A percentile compares a stretch with the other conserved stretches of the same genome.
Evolutionary conservation across 2,329 filamentous ascomycete genomes (phyloP).

Genomic region (Ilyonectria robusta): DNA sequence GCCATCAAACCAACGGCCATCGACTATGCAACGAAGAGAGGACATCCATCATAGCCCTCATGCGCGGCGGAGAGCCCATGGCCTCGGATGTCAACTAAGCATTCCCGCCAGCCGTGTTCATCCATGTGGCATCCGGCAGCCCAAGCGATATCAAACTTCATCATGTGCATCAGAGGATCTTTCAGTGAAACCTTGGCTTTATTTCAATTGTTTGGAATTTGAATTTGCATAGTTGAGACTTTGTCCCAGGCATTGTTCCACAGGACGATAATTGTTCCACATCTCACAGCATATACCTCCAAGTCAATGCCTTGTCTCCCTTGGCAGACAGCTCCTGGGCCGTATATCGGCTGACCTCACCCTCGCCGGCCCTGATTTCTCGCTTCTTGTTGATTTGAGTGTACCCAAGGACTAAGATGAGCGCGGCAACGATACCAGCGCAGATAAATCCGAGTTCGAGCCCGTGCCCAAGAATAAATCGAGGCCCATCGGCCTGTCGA

Average conservation of each 20-base stretch:
- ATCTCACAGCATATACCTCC: slow-evolving; percentile 66
- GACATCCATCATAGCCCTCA: not conserved
- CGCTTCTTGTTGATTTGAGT: slow-evolving; percentile 71
- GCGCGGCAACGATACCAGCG: slow-evolving; percentile 60
- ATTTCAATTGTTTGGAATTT: not conserved
- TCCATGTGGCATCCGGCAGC: not conserved
- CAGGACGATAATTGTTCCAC: not conserved
- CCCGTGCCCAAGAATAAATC: slow-evolving; percentile 15
- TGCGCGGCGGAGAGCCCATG: not conserved
- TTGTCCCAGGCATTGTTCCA: not conserved
- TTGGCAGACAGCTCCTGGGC: slow-evolving; percentile 67
- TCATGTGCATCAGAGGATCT: not conserved
- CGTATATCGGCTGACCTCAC: slow-evolving; percentile 57
- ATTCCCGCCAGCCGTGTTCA: not conserved
- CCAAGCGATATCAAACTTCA: not conserved
- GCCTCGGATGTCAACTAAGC: not conserved
- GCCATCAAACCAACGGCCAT: not conserved
- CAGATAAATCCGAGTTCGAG: slow-evolving; percentile 31
- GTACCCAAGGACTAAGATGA: slow-evolving; percentile 66
- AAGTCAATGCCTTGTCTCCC: slow-evolving; percentile 75
- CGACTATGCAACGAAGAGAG: not conserved
- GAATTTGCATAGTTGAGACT: too few species aligned
- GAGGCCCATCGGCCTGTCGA: slow-evolving; percentile 19
- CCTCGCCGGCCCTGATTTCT: slow-evolving; percentile 59
- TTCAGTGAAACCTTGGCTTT: not conserved